Percentiles rank a stretch among this genome's conserved stretches.
Conservation (phyloP, 768 basidiomycete genomes). For the Inosperma sp. region DNA sequence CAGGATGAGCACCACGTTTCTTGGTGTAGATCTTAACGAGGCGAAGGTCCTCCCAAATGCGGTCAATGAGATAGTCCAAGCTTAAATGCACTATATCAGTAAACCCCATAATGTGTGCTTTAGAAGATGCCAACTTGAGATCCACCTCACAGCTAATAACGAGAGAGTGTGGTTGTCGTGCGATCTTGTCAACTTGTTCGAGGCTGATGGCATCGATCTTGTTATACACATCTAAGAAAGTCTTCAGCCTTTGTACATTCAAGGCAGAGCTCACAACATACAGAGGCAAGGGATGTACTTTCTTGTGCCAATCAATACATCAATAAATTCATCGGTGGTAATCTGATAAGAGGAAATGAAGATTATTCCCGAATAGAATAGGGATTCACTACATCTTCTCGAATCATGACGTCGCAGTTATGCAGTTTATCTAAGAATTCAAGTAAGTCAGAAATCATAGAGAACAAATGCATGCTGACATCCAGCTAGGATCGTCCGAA, state of each 20-base stretch:
- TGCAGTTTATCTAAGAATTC: conserved; percentile 70
- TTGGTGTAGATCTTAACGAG: conserved; percentile 95
- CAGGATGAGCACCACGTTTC: conserved; percentile 91
- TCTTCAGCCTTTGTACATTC: not conserved
- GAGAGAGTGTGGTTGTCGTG: conserved; percentile 76
- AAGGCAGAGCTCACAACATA: conserved; percentile 31
- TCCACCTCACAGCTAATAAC: conserved; percentile 96
- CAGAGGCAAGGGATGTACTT: conserved; percentile 95
- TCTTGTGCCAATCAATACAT: conserved; percentile 93
- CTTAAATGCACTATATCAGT: no score
- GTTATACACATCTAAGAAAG: conserved; percentile 79
- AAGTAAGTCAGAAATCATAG: not conserved
- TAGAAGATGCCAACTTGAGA: conserved; percentile 55
- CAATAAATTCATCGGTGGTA: conserved; percentile 94
- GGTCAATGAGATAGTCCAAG: conserved; percentile 67
- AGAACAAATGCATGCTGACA: conserved; percentile 45
- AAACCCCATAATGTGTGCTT: no score
- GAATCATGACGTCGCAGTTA: conserved; percentile 96
- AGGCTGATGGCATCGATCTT: conserved; percentile 89
- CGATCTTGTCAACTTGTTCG: conserved; percentile 78
- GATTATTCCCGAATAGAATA: conserved; percentile 1
- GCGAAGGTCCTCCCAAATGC: conserved; percentile 75
- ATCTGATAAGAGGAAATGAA: conserved; percentile 48
- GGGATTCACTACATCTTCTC: conserved; percentile 83
- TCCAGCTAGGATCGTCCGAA: conserved; percentile 85